Conservation (phyloP, 2,329 filamentous ascomycete genomes). For the Exophiala viscosa region DNA sequence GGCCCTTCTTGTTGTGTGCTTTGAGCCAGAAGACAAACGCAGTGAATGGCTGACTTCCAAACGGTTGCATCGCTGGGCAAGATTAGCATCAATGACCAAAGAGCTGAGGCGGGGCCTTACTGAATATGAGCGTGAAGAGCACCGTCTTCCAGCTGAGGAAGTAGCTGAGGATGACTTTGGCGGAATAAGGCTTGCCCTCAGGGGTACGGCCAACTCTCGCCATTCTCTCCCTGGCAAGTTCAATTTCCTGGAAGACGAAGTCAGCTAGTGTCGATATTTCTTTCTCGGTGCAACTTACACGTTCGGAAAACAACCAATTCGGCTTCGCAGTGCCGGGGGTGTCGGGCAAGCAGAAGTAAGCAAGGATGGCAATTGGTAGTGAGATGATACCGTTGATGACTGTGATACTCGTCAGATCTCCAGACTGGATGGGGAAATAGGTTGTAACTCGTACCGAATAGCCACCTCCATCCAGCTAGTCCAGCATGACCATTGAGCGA, state of each 20-base stretch:
- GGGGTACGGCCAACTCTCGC: conserved; percentile 11
- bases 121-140: conserved; percentile 20
- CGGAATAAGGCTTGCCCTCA: conserved; percentile 17
- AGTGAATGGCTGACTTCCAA: conserved; percentile 13
- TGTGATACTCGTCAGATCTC: too few relatives aligned
- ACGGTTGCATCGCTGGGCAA: conserved; percentile 14
- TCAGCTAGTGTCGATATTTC: too few relatives aligned
- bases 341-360: conserved; percentile 18
- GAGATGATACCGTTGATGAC: conserved; percentile 22
- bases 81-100: neutral
- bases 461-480: conserved; percentile 52
- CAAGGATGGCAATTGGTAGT: conserved; percentile 13
- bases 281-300: conserved; percentile 17
- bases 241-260: conserved; percentile 10
- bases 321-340: conserved; percentile 17
- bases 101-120: too few relatives aligned
- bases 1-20: conserved; percentile 20
- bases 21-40: conserved; percentile 21
- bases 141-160: conserved; percentile 19
- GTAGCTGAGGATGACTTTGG: conserved; percentile 17
- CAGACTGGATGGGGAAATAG: neutral
- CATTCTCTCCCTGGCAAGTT: conserved; percentile 16
- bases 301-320: conserved; percentile 15
- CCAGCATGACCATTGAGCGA: conserved; percentile 50
- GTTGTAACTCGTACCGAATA: conserved; percentile 30